These are phyloP conservation scores for Bocquillonia castaneifolia DNA, from an alignment of 441 rosid species.

Conservation along the genomic window DNA sequence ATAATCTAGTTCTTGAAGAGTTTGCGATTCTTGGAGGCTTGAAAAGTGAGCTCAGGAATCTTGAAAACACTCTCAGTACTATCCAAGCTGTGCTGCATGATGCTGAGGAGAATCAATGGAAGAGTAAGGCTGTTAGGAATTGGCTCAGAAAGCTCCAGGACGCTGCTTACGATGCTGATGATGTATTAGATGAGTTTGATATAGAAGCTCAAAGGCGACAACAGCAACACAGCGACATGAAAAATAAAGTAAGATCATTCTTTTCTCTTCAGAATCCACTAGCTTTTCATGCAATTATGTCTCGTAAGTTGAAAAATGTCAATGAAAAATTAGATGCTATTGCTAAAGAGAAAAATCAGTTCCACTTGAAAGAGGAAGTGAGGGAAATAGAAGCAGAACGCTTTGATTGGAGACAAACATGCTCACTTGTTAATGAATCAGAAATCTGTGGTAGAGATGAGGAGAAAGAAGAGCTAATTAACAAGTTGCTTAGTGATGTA, in stretches of 20 bases:
- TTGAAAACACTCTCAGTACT: background rate
- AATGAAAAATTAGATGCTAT: background rate
- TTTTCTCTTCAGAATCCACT: background rate
- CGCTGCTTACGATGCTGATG: slow-evolving; percentile 11
- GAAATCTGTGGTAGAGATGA: slow-evolving; percentile 2
- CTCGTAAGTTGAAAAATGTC: background rate
- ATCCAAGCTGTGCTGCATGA: slow-evolving; percentile 13
- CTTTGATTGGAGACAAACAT: slow-evolving; percentile 9
- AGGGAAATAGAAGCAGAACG: background rate
- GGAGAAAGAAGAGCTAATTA: slow-evolving; percentile 6
- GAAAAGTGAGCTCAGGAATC: slow-evolving; percentile 4
- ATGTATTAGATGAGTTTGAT: slow-evolving; percentile 10
- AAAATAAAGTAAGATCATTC: background rate
- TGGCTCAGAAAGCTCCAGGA: slow-evolving; percentile 9
- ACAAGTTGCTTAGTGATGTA: background rate
- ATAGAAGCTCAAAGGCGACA: background rate
- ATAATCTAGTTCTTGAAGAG: background rate
- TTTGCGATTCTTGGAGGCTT: background rate
- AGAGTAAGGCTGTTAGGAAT: background rate
- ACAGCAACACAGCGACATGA: background rate
- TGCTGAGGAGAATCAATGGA: slow-evolving; percentile 17
- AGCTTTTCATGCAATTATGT: background rate
- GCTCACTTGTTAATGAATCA: background rate
- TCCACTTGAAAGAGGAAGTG: background rate
- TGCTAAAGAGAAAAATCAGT: background rate